Evolutionary conservation across 2,329 filamentous ascomycete species (phyloP).

Genomic region (Hysterium pulicare): DNA sequence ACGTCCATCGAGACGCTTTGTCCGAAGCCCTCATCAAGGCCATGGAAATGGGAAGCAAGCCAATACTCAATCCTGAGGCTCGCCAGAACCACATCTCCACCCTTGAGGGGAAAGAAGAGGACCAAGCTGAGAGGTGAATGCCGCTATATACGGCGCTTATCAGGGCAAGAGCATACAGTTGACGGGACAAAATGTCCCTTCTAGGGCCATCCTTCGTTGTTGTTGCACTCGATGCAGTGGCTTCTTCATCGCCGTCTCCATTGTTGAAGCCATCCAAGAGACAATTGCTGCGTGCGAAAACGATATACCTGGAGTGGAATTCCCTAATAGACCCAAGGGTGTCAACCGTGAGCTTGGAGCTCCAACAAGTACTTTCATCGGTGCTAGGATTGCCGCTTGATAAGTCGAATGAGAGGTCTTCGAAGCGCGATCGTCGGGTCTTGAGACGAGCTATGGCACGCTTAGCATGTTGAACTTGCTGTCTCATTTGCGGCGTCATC

Average conservation of each 20-base stretch:
- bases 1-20: background rate
- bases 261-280: background rate
- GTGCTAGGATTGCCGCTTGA: background rate
- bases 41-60: background rate
- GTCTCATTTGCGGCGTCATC: background rate
- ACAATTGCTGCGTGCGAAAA: background rate
- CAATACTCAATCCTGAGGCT: conserved; percentile 9
- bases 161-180: background rate
- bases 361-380: background rate
- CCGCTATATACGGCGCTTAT: conserved; percentile 17
- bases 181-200: background rate
- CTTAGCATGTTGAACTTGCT: background rate
- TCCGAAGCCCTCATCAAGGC: background rate
- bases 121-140: conserved; percentile 22
- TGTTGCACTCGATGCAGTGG: too few relatives aligned
- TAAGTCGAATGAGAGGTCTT: background rate
- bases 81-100: conserved; percentile 22
- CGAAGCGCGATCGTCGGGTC: background rate
- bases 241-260: too few relatives aligned
- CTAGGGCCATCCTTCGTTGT: too few relatives aligned
- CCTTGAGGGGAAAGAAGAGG: conserved; percentile 16
- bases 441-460: background rate
- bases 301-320: background rate
- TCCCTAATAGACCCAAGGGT: background rate
- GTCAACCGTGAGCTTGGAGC: background rate